Evolutionary conservation across 805 yeast species (phyloP).

Genomic region (Candida ovalis): DNA sequence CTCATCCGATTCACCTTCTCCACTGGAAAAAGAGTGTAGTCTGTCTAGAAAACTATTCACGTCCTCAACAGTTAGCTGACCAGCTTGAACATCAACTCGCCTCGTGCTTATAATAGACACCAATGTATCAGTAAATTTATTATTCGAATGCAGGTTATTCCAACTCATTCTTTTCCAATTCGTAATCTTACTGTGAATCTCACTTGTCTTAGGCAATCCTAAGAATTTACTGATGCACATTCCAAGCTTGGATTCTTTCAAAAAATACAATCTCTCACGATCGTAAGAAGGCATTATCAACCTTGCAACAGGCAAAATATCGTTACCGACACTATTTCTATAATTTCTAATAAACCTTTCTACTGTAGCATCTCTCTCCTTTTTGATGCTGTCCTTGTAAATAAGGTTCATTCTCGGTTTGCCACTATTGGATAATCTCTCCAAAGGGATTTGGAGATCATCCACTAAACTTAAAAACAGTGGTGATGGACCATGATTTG

Average conservation of each 20-base stretch:
- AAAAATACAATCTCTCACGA: constrained; percentile 44
- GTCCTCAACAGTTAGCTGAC: constrained; percentile 42
- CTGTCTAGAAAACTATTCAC: constrained; percentile 45
- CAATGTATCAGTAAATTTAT: constrained; percentile 45
- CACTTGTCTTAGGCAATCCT: constrained; percentile 56
- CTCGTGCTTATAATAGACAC: constrained; percentile 48
- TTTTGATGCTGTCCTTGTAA: constrained; percentile 11
- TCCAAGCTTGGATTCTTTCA: constrained; percentile 63
- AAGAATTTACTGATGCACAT: constrained; percentile 45
- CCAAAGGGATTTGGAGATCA: constrained; percentile 40
- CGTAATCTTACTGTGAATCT: constrained; percentile 49
- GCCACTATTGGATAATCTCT: constrained; percentile 11
- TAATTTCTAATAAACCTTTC: constrained; percentile 44
- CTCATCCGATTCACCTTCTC: constrained; percentile 12
- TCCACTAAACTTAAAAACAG: constrained; percentile 37
- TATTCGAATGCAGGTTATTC: constrained; percentile 34
- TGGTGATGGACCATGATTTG: constrained; percentile 39
- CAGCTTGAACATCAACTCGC: constrained; percentile 35
- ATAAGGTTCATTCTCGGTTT: neutral
- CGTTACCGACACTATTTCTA: constrained; percentile 51
- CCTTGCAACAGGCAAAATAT: constrained; percentile 65
- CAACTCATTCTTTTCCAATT: constrained; percentile 45
- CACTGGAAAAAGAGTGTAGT: constrained; percentile 30
- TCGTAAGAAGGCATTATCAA: constrained; percentile 64
- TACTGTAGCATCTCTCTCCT: constrained; percentile 17